Evolutionary conservation across 129 eudicot species (phyloP).

Genomic region (Chrysanthemum makinoi): DNA sequence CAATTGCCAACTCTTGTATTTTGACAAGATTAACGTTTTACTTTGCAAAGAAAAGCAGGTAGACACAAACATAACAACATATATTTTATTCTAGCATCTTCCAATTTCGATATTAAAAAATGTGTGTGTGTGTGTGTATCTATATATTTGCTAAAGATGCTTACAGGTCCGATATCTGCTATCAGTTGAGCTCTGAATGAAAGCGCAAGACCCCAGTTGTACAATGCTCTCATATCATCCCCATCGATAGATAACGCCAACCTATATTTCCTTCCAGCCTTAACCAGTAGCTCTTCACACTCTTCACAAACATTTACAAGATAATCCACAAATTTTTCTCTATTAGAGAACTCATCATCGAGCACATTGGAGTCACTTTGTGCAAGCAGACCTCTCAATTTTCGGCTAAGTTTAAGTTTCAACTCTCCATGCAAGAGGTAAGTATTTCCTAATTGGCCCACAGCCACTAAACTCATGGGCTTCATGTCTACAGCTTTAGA

Average conservation of each 20-base stretch:
- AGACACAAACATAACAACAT: neutral
- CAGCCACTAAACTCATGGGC: slow-evolving; percentile 94
- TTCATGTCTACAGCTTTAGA: slow-evolving; percentile 72
- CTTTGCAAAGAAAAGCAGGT: no score
- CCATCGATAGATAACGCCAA: slow-evolving; percentile 89
- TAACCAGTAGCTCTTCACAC: slow-evolving; percentile 87
- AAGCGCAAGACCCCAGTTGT: slow-evolving; percentile 98
- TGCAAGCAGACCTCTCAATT: slow-evolving; percentile 58
- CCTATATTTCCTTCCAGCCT: slow-evolving; percentile 86
- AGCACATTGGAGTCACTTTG: slow-evolving; percentile 36
- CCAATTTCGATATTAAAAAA: neutral
- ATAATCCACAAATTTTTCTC: slow-evolving; percentile 52
- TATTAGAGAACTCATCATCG: slow-evolving; percentile 33
- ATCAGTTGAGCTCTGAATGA: slow-evolving; percentile 90
- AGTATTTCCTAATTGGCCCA: slow-evolving; percentile 92
- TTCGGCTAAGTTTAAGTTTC: slow-evolving; percentile 64
- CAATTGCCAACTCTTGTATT: no score
- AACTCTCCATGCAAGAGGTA: slow-evolving; percentile 96
- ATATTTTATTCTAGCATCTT: neutral
- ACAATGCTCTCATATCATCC: slow-evolving; percentile 88
- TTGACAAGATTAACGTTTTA: no score
- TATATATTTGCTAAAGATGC: slow-evolving; percentile 20
- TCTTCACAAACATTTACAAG: slow-evolving; percentile 85
- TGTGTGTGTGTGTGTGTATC: neutral
- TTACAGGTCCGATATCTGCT: slow-evolving; percentile 98